Conservation (phyloP, 495 filamentous ascomycete genomes). For the Cladorrhinum samala region DNA sequence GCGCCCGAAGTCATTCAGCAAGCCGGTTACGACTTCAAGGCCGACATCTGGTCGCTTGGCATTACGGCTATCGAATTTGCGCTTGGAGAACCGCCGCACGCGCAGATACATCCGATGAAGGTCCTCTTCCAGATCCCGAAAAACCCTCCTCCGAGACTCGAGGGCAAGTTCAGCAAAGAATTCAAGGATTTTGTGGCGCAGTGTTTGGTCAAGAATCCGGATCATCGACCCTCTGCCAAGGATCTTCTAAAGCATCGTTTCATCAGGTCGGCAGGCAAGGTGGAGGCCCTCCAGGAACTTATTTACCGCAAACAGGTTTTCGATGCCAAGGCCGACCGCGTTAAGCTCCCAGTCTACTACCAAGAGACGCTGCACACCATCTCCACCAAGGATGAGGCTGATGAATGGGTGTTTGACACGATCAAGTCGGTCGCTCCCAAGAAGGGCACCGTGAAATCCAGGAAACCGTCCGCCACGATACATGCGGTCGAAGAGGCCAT, state of each 20-base stretch:
- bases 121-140: constrained; percentile 97
- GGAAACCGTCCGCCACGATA: constrained; percentile 44
- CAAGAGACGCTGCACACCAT: constrained; percentile 83
- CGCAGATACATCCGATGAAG: constrained; percentile 94
- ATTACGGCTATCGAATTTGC: constrained; percentile 95
- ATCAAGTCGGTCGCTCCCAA: constrained; percentile 57
- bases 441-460: constrained; percentile 40
- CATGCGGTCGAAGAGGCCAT: constrained; percentile 50
- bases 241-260: constrained; percentile 90
- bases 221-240: constrained; percentile 74
- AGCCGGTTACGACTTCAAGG: constrained; percentile 93
- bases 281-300: constrained; percentile 78
- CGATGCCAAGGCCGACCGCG: constrained; percentile 58
- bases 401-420: constrained; percentile 98
- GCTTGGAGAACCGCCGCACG: constrained; percentile 87
- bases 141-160: constrained; percentile 74
- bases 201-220: constrained; percentile 86
- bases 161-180: constrained; percentile 80
- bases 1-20: constrained; percentile 98
- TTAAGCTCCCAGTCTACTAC: constrained; percentile 68
- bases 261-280: constrained; percentile 75
- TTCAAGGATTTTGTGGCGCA: constrained; percentile 91
- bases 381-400: constrained; percentile 60
- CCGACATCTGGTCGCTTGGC: constrained; percentile 95
- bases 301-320: constrained; percentile 77